Evolutionary conservation across 2,329 filamentous ascomycete genomes (phyloP).

Genomic region (Aquanectria penicillioides): DNA sequence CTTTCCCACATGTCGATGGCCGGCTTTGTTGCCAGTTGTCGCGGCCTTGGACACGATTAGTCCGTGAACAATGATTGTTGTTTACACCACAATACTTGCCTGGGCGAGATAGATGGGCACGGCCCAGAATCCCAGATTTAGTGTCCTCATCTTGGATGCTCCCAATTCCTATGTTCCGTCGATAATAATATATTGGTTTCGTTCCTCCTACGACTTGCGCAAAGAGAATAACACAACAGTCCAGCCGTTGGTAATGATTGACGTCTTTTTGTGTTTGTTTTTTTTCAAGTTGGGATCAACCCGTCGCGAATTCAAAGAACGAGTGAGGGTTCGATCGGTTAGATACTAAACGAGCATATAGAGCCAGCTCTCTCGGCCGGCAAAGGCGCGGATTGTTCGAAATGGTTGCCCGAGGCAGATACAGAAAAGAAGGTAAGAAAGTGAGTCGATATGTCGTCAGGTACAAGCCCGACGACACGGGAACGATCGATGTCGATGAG

Average conservation of each 20-base stretch:
- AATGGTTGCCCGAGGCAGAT: conserved; percentile 38
- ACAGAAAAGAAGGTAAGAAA: conserved; percentile 21
- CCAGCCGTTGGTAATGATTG: conserved; percentile 42
- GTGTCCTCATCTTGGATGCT: conserved; percentile 15
- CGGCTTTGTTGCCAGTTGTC: conserved; percentile 18
- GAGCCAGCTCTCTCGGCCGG: neutral
- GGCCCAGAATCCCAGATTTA: conserved; percentile 1
- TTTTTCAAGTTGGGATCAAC: conserved; percentile 2
- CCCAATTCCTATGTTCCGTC: neutral
- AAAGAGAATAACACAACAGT: conserved; percentile 35
- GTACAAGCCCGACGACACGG: conserved; percentile 30
- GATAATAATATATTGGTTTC: neutral
- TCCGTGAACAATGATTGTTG: neutral
- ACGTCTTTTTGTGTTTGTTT: too few relatives aligned
- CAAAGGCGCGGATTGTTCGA: neutral
- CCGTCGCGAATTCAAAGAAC: conserved; percentile 14
- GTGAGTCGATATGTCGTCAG: conserved; percentile 24
- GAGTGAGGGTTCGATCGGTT: conserved; percentile 2
- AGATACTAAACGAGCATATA: conserved; percentile 6
- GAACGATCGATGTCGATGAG: conserved; percentile 25
- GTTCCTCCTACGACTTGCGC: conserved; percentile 21
- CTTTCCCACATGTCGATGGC: conserved; percentile 26
- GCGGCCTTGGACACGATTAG: conserved; percentile 30
- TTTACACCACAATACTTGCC: conserved; percentile 19
- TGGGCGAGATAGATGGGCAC: conserved; percentile 30